Evolutionary conservation across 331 rosid species (phyloP), one percentile per base, ranked within the genome.

Genomic region (Arachis monticola): DNA sequence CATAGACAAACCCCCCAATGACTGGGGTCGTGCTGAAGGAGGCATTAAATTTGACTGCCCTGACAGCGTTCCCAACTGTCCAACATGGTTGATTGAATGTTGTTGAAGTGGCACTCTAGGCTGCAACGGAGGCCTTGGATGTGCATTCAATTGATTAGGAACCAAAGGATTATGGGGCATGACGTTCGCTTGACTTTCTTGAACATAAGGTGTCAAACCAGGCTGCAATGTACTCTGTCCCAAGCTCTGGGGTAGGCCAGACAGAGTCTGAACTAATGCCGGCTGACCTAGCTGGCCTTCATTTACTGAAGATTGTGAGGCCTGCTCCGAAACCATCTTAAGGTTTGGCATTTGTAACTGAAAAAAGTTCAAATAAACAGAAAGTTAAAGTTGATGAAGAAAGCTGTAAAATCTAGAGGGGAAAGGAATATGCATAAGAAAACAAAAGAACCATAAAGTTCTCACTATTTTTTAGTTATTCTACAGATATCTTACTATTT

Each of bases 271-370:
- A 67, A 82, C 73, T 4, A 79, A 69, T 27, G 83, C 42, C 12
- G 80, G 82, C 78, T 85, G 98, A 84, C 83, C 76, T 45, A 69
- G 82, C 76, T 64, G 97, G 77, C 83, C 85, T 64, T 83, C 90
- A 44, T 66, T 84, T 67, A 47, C 61, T 60, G 83, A 80, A 80
- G 90, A 79, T 80, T 82, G 92, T 1, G 84, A 83, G 80, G 83
- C 5, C 71, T 83, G 94, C 79, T 83, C 88, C 12, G 97, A 82
- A 85, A 85, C 64, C 84, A 90, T 88, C 80, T 87, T 86, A 71
- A 86, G 82, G 80, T 90, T 95, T 48, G 93, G 86, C 90, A 84
- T 86, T 85, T 90, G 97, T 75, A 95, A 84, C 98, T 95, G 93
- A 84, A 87, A 79, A 35, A 1, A 2, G 40, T 67, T 69, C 58